Percentiles rank a stretch among this genome's conserved stretches.
Evolutionary conservation across 345 rosid genomes (phyloP).

Genomic region (Xanthoceras sorbifolium): DNA sequence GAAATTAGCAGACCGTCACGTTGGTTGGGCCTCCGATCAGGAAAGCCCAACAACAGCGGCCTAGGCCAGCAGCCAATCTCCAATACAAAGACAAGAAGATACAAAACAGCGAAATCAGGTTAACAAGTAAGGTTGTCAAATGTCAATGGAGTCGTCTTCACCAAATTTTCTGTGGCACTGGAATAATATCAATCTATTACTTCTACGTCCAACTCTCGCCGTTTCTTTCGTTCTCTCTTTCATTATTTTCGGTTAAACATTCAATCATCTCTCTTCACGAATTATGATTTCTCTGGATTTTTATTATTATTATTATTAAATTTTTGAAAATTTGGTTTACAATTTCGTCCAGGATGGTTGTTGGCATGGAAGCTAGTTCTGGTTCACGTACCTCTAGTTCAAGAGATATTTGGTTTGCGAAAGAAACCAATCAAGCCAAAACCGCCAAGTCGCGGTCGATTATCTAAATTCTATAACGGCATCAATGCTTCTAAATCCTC

Average conservation of each 20-base stretch:
- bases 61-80: not conserved
- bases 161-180: constrained; percentile 25
- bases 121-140: not conserved
- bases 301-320: no score
- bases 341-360: constrained; percentile 61
- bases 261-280: not conserved
- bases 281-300: not conserved
- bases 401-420: constrained; percentile 77
- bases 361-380: constrained; percentile 90
- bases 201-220: constrained; percentile 64
- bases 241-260: constrained; percentile 48
- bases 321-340: not conserved
- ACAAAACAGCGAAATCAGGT: not conserved
- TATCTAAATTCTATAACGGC: constrained; percentile 55
- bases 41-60: not conserved
- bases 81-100: not conserved
- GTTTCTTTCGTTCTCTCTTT: constrained; percentile 55
- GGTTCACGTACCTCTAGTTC: constrained; percentile 81
- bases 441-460: constrained; percentile 47
- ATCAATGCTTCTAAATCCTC: constrained; percentile 29
- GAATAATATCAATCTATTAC: constrained; percentile 36
- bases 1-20: not conserved
- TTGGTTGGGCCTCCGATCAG: not conserved
- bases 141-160: constrained; percentile 31
- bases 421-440: constrained; percentile 57